Percentiles rank a stretch among this genome's conserved stretches.
phyloP scores from a whole-genome alignment of 2,329 filamentous ascomycete species.

The Neofusicoccum ribis region DNA sequence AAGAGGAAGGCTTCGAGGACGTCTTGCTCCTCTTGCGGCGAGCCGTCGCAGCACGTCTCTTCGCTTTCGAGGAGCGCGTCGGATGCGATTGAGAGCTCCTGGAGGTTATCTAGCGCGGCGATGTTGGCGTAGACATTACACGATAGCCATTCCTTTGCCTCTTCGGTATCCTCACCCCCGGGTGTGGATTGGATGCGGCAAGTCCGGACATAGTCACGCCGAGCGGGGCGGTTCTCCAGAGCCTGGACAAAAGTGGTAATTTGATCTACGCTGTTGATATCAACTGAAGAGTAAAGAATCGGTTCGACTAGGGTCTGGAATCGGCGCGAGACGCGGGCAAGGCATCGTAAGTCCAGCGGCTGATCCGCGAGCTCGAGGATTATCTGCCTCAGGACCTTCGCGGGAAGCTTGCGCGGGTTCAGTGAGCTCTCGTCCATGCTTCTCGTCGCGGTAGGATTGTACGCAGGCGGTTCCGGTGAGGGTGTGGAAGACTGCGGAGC shows the following conservation, averaged over 20 bases:
- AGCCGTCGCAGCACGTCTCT: background rate
- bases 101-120: background rate
- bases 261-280: background rate
- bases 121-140: background rate
- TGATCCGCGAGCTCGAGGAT: background rate
- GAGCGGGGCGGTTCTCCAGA: background rate
- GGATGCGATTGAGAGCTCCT: background rate
- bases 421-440: background rate
- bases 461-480: background rate
- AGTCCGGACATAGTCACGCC: background rate
- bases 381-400: background rate
- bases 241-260: background rate
- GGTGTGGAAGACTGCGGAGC: background rate
- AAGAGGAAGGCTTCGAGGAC: background rate
- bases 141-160: background rate
- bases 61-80: background rate
- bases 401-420: background rate
- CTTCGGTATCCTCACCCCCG: background rate
- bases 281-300: background rate
- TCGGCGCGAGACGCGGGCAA: background rate
- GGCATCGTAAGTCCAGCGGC: background rate
- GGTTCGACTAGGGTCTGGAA: background rate
- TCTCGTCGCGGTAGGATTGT: background rate
- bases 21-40: background rate
- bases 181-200: background rate